Percentiles rank a stretch among this genome's conserved stretches.
Conservation (phyloP, 345 rosid genomes). For the Carallia brachiata region DNA sequence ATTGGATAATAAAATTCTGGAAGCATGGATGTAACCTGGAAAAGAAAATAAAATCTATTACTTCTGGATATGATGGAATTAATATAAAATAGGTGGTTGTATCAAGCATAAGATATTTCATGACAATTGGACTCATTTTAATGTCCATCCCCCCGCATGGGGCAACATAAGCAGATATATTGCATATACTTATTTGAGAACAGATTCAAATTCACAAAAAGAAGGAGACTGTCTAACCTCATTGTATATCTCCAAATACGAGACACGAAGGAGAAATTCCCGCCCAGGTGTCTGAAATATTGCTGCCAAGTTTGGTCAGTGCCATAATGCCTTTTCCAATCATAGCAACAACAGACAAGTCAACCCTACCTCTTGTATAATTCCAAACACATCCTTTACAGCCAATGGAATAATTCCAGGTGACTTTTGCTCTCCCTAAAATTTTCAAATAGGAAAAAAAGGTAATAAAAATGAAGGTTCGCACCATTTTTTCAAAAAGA, state of each 20-base stretch:
- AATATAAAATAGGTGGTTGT: background rate
- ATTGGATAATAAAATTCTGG: background rate
- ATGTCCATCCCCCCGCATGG: no score
- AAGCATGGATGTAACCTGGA: background rate
- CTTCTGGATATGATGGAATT: background rate
- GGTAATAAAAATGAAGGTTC: conserved; percentile 1
- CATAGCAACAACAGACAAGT: conserved; percentile 2
- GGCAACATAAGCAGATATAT: no score
- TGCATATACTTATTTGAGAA: no score
- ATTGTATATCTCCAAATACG: conserved; percentile 94
- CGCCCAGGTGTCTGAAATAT: conserved; percentile 75
- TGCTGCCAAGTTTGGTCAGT: conserved; percentile 14
- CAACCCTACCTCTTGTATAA: conserved; percentile 82
- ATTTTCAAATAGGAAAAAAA: conserved; percentile 4
- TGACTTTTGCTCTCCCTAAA: conserved; percentile 94
- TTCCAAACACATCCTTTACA: conserved; percentile 88
- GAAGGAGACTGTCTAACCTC: conserved; percentile 51
- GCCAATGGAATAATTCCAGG: conserved; percentile 94
- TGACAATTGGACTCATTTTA: background rate
- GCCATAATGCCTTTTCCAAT: background rate
- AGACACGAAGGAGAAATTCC: conserved; percentile 95
- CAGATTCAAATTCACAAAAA: background rate
- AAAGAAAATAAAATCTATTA: background rate
- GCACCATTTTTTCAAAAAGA: background rate
- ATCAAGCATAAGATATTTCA: background rate